Conservation (phyloP, 2,329 filamentous ascomycete genomes). For the Phoma sp. region DNA sequence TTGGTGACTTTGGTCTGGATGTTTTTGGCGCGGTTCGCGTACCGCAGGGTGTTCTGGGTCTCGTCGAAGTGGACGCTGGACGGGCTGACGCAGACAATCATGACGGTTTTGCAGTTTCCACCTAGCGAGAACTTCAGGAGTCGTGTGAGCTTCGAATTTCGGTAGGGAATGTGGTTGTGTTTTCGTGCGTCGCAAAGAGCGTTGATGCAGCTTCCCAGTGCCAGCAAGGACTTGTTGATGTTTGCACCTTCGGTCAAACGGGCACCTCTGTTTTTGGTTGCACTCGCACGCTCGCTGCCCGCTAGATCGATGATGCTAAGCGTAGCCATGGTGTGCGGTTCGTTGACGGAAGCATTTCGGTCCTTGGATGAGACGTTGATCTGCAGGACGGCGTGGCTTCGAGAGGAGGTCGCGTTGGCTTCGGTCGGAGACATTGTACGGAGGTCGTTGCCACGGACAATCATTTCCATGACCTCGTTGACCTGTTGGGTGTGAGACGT, state of each 20-base stretch:
- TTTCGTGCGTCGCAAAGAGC: conserved; percentile 92
- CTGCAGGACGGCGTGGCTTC: conserved; percentile 95
- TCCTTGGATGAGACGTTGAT: conserved; percentile 97
- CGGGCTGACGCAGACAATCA: conserved; percentile 98
- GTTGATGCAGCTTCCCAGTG: conserved; percentile 96
- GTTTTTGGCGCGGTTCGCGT: conserved; percentile 97
- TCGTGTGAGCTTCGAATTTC: conserved; percentile 95
- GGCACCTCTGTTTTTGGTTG: conserved; percentile 94
- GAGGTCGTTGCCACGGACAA: conserved; percentile 91
- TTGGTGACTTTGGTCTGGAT: conserved; percentile 99
- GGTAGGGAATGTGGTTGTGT: conserved; percentile 92
- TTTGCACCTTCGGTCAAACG: conserved; percentile 92
- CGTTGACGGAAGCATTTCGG: conserved; percentile 87
- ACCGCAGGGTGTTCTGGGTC: conserved; percentile 95
- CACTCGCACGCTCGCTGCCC: conserved; percentile 92
- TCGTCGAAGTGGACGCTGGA: conserved; percentile 97
- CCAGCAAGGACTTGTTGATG: conserved; percentile 98
- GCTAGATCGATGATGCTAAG: conserved; percentile 98
- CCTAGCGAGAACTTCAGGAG: conserved; percentile 96
- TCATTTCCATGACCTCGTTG: conserved; percentile 99
- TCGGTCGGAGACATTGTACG: conserved; percentile 96
- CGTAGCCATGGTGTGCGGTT: conserved; percentile 97
- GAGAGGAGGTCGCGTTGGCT: conserved; percentile 95
- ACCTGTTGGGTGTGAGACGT: conserved; percentile 39
- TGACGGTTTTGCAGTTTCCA: conserved; percentile 98